phyloP scores from a whole-genome alignment of 305 asterid species.

The Solanum hybrid region DNA sequence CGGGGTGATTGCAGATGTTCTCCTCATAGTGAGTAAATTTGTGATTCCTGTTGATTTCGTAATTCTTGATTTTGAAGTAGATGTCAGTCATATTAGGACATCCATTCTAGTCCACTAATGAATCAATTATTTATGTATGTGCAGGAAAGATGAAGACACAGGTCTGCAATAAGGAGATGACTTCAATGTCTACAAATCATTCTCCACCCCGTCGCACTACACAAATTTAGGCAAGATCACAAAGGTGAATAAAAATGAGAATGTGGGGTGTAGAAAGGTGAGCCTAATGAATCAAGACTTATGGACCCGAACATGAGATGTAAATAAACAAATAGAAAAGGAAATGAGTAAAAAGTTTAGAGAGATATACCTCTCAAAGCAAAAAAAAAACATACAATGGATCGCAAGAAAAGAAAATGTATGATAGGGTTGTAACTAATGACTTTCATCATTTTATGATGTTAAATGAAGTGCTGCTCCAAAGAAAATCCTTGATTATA shows the following conservation, averaged over 20 bases:
- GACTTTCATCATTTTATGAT: neutral
- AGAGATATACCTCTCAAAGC: neutral
- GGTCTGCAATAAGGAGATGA: neutral
- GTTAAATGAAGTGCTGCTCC: neutral
- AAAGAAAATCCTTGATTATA: neutral
- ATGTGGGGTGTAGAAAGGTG: neutral
- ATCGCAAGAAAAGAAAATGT: neutral
- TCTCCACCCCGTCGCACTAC: neutral
- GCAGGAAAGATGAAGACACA: neutral
- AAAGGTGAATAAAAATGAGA: neutral
- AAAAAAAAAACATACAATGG: neutral
- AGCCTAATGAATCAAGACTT: neutral
- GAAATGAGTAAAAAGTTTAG: neutral
- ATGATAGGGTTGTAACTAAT: neutral
- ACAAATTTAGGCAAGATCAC: neutral
- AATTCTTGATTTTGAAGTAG: neutral
- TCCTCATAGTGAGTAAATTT: neutral
- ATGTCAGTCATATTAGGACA: neutral
- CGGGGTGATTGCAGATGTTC: neutral
- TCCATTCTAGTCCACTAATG: neutral
- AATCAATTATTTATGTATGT: neutral
- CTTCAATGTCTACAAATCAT: neutral
- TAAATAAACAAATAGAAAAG: neutral
- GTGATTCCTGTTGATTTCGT: neutral
- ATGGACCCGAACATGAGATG: neutral